Evolutionary conservation across 2,329 filamentous ascomycete species (phyloP).

Genomic region (Colletotrichum shisoi): DNA sequence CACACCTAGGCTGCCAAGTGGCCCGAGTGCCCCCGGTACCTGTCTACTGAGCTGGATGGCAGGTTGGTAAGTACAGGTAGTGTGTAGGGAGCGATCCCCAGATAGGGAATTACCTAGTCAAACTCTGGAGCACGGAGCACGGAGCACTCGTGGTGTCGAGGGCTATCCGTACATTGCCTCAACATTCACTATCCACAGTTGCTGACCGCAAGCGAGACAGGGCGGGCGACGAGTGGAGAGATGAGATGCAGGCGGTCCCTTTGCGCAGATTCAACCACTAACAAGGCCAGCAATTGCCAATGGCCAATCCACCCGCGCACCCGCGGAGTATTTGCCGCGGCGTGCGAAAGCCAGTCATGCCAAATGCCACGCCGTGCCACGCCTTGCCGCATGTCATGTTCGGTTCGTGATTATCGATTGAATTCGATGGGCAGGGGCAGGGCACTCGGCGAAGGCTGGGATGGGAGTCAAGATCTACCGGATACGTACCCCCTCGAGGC

Average conservation of each 20-base stretch:
- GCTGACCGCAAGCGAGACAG: slow-evolving; percentile 23
- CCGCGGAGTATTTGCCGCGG: slow-evolving; percentile 6
- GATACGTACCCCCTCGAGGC: neutral
- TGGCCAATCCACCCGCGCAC: slow-evolving; percentile 17
- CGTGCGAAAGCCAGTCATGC: slow-evolving; percentile 9
- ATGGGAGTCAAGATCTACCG: no score
- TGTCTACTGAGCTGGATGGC: no score
- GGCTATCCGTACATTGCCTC: neutral
- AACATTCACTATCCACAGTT: neutral
- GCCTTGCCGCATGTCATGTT: no score
- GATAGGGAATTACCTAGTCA: neutral
- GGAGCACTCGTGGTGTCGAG: neutral
- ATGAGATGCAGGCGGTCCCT: slow-evolving; percentile 12
- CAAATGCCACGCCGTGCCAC: neutral
- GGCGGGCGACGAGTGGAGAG: slow-evolving; percentile 17
- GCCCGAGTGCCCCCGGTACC: no score
- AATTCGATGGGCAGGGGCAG: slow-evolving; percentile 9
- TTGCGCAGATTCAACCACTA: slow-evolving; percentile 23
- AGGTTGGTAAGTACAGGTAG: no score
- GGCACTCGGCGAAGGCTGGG: slow-evolving; percentile 10
- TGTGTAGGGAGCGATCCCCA: no score
- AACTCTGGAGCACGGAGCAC: no score
- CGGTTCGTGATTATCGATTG: slow-evolving; percentile 13
- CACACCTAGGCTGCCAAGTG: no score
- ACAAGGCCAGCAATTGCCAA: slow-evolving; percentile 23